Evolutionary conservation across 2,329 filamentous ascomycete species (phyloP).

Genomic region (Claviceps lovelessii): DNA sequence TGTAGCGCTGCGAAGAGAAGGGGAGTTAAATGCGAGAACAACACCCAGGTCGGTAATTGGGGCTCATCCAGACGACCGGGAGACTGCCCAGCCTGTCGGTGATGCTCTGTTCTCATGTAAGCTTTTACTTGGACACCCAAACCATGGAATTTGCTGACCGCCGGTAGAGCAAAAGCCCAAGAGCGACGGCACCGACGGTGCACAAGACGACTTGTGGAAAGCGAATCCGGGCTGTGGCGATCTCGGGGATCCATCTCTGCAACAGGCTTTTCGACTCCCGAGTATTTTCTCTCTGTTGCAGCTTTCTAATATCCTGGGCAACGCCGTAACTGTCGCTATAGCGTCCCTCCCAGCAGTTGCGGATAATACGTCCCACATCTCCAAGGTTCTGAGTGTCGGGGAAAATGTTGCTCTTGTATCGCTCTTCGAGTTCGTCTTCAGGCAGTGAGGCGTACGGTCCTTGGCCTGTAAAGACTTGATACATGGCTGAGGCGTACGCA

Average conservation of each 20-base stretch:
- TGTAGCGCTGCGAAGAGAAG: background rate
- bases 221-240: background rate
- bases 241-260: background rate
- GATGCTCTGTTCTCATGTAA: background rate
- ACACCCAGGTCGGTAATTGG: background rate
- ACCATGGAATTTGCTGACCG: background rate
- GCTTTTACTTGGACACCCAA: background rate
- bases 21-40: background rate
- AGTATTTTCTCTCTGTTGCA: background rate
- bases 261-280: background rate
- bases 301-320: background rate
- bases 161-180: background rate
- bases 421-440: background rate
- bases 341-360: slow-evolving; percentile 2
- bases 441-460: slow-evolving; percentile 1
- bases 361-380: slow-evolving; percentile 1
- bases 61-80: background rate
- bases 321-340: background rate
- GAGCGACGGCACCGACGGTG: background rate
- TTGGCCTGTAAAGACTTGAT: slow-evolving; percentile 1
- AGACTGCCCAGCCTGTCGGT: background rate
- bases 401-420: background rate
- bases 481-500: slow-evolving; percentile 1
- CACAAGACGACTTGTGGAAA: background rate
- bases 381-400: slow-evolving; percentile 2